Base-by-base conservation (phyloP, 805 yeast genomes). In the Candida nemodendra region DNA sequence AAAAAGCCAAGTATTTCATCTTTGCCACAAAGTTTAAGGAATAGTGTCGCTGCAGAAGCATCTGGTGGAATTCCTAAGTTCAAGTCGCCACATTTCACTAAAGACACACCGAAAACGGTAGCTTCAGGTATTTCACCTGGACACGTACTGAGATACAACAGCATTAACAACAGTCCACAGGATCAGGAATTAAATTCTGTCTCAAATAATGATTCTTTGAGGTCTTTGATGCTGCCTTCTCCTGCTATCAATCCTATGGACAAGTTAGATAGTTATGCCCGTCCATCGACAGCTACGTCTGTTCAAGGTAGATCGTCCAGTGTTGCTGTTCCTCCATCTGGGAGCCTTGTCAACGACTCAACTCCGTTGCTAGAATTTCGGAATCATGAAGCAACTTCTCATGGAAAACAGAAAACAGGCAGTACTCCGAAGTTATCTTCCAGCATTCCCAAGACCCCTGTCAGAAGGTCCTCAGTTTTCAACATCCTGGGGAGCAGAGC, bases 221-320 rank as follows among this genome's bases (percentile, higher is more conserved):
- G 32, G 32, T 52, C 51, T 11, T 41, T 50, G 31, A 43, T 42
- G 28, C 47, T 55, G 30, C 65, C 59, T 5, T 61, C 59, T 9
- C 62, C 64, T 3, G 49, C 49, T 4, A 31, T 47, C 25, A 23
- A 22, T n/a, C 33, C 41, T 4, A n/a, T 27, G n/a, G 45, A 41
- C 29, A 30, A 9, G 9, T 9, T 18, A 8, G 13, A n/a, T 19
- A 18, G 18, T 8, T 9, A 21, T 11, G 7, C 24, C 7, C 7
- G 11, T 8, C 11, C 24, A 21, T 11, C 7, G 9, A 21, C 9
- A 8, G 11, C 7, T 11, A 21, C 9, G 7, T 21, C 11, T 21
- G 24, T 7, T 21, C 24, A 21, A 21, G 11, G 11, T 21, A 7
- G 24, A 8, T 21, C 24, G 11, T 7, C 24, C 7, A 21, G 24